A percentile compares a stretch with the other conserved stretches of the same genome.
Conservation (phyloP, 2,329 filamentous ascomycete species). For the Scedosporium minutisporum region DNA sequence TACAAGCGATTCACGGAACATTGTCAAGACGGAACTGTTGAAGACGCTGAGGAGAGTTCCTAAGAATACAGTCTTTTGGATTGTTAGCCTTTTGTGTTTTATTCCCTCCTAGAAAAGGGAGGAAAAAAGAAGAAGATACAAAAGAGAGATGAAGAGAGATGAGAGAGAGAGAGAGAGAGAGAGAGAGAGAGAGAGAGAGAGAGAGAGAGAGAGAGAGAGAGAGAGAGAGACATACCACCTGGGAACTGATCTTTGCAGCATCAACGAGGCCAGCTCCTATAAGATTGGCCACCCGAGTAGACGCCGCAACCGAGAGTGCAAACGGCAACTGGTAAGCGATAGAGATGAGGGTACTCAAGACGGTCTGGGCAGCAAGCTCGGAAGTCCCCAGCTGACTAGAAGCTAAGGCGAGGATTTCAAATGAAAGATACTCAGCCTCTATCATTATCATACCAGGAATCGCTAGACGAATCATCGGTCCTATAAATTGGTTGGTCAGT, state of each 20-base stretch:
- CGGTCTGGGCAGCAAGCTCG: slow-evolving; percentile 77
- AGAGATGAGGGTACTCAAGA: slow-evolving; percentile 67
- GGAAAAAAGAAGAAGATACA: not conserved
- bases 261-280: slow-evolving; percentile 78
- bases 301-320: slow-evolving; percentile 78
- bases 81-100: not conserved
- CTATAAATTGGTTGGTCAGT: slow-evolving; percentile 16
- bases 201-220: slow-evolving; percentile 9
- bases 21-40: slow-evolving; percentile 62
- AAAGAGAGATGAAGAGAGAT: too few relatives aligned
- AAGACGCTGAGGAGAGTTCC: slow-evolving; percentile 65
- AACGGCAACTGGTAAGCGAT: slow-evolving; percentile 90
- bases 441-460: slow-evolving; percentile 90
- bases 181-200: slow-evolving; percentile 13
- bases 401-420: slow-evolving; percentile 81
- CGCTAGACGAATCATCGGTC: slow-evolving; percentile 72
- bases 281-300: slow-evolving; percentile 81
- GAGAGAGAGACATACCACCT: slow-evolving; percentile 46
- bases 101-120: not conserved
- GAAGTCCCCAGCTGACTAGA: slow-evolving; percentile 70
- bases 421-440: slow-evolving; percentile 84
- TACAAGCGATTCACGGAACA: slow-evolving; percentile 64
- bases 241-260: slow-evolving; percentile 71
- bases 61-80: slow-evolving; percentile 40
- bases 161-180: slow-evolving; percentile 10